phyloP scores from a whole-genome alignment of 2,329 filamentous ascomycete species.

The Pseudocercospora vitis region DNA sequence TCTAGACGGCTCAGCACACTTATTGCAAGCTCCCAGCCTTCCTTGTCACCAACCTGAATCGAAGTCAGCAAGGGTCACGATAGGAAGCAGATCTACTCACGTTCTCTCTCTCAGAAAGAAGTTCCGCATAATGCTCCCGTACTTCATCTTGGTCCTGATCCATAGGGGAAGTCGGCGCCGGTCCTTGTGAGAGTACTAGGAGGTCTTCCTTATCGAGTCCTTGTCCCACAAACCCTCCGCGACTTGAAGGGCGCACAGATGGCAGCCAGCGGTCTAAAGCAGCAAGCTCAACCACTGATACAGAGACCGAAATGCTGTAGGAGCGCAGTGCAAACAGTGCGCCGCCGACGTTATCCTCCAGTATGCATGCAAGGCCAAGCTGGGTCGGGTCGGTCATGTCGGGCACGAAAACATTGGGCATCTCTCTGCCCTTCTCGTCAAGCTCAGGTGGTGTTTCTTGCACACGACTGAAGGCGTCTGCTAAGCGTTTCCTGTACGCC shows the following conservation, averaged over 20 bases:
- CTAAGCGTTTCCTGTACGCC: constrained; percentile 72
- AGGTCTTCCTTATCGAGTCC: constrained; percentile 81
- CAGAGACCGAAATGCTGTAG: constrained; percentile 78
- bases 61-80: constrained; percentile 18
- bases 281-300: constrained; percentile 78
- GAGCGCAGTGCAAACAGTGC: constrained; percentile 70
- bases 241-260: constrained; percentile 52
- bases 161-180: constrained; percentile 55
- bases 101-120: constrained; percentile 50
- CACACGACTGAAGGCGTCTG: constrained; percentile 65
- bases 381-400: constrained; percentile 75
- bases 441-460: constrained; percentile 59
- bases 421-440: background rate
- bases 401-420: constrained; percentile 65
- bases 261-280: constrained; percentile 82
- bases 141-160: constrained; percentile 83
- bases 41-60: constrained; percentile 33
- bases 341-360: constrained; percentile 78
- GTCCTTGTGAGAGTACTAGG: constrained; percentile 72
- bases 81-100: constrained; percentile 8
- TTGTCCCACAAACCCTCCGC: constrained; percentile 52
- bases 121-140: constrained; percentile 71
- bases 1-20: constrained; percentile 80
- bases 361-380: constrained; percentile 75
- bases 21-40: constrained; percentile 89